A percentile compares a stretch with the other conserved stretches of the same genome.
Evolutionary conservation across 495 filamentous ascomycete genomes (phyloP).

Genomic region (Collariella sp.): DNA sequence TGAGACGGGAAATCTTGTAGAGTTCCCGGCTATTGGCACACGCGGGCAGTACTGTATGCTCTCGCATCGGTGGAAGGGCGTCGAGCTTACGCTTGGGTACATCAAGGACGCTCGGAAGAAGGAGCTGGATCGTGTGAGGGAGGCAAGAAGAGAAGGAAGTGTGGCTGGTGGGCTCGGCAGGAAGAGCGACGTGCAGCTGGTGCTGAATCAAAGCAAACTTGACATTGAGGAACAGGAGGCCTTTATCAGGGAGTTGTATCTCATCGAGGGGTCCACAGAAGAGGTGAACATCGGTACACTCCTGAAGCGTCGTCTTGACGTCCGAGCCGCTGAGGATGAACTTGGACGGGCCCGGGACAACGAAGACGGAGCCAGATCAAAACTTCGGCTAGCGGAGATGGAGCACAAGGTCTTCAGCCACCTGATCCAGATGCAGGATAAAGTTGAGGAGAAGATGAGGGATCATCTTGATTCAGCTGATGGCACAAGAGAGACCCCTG

Average conservation of each 20-base stretch:
- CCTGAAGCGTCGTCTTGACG: conserved; percentile 4
- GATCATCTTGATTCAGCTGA: background rate
- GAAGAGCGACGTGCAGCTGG: conserved; percentile 14
- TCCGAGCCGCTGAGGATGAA: background rate
- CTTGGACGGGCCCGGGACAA: conserved; percentile 7
- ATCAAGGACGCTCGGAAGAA: conserved; percentile 17
- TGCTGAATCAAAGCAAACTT: conserved; percentile 15
- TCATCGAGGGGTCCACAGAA: background rate
- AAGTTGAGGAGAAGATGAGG: background rate
- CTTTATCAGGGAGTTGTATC: conserved; percentile 8
- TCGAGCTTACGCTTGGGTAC: conserved; percentile 32
- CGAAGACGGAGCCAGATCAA: conserved; percentile 2
- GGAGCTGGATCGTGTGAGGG: conserved; percentile 8
- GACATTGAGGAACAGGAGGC: conserved; percentile 23
- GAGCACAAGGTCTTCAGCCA: conserved; percentile 11
- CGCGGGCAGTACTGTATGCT: conserved; percentile 38
- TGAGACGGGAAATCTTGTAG: conserved; percentile 34
- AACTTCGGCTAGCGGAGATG: conserved; percentile 15
- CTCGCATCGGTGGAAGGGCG: conserved; percentile 42
- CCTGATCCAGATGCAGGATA: conserved; percentile 3
- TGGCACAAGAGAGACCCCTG: background rate
- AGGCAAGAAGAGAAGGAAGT: background rate
- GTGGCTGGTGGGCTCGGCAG: background rate
- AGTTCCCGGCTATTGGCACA: conserved; percentile 21
- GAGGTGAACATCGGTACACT: conserved; percentile 5